These are phyloP conservation scores for Rubia peregrina DNA, from an alignment of 305 asterid genomes.

Conservation along the genomic window DNA sequence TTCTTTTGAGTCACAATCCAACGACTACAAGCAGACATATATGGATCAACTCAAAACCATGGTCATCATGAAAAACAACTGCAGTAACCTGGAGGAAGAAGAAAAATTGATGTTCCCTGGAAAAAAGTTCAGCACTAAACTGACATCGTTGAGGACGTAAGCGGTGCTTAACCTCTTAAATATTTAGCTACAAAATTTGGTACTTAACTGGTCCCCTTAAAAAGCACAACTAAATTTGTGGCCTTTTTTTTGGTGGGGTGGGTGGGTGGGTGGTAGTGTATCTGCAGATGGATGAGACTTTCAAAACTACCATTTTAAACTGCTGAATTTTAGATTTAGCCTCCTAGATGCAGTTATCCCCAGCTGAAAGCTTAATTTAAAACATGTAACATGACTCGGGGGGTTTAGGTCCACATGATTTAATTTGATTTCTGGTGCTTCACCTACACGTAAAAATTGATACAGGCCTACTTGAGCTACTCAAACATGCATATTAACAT, in stretches of 20 bases:
- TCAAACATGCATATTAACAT: neutral
- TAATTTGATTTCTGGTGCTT: neutral
- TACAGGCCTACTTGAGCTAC: neutral
- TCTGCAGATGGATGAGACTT: too few species aligned
- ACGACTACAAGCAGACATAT: conserved; percentile 36
- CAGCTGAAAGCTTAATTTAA: neutral
- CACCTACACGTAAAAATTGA: neutral
- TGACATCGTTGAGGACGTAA: neutral
- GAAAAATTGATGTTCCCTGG: neutral
- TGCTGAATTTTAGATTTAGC: neutral
- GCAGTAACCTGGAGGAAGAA: neutral
- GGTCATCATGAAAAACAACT: neutral
- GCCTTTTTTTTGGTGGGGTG: neutral
- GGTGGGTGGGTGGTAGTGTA: too few species aligned
- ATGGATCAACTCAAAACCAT: conserved; percentile 18
- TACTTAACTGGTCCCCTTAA: neutral
- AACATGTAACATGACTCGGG: neutral
- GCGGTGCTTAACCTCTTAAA: neutral
- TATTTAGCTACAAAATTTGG: neutral
- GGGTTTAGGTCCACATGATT: conserved; percentile 1
- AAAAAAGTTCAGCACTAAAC: neutral
- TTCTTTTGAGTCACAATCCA: conserved; percentile 61
- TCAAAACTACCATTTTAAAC: neutral
- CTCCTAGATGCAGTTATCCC: neutral
- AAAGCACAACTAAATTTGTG: neutral